These are phyloP conservation scores for Jasminum sambac DNA, from an alignment of 257 asterid genomes.

Conservation along the genomic window DNA sequence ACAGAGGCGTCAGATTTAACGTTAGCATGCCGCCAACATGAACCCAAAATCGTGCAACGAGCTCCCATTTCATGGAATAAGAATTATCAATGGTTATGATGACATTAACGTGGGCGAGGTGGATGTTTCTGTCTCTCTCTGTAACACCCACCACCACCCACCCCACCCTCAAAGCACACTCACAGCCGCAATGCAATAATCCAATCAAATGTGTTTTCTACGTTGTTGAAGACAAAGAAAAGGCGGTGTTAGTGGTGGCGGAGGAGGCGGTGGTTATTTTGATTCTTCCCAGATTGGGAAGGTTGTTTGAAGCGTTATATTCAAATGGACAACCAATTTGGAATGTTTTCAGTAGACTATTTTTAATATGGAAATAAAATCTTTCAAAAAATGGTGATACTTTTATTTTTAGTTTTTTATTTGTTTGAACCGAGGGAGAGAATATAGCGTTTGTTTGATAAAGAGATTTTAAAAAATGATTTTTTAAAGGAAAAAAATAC, in stretches of 20 bases:
- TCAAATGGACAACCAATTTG: not conserved
- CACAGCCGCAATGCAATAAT: not conserved
- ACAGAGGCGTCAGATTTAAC: conserved; percentile 39
- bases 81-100: not conserved
- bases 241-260: not conserved
- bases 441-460: no score
- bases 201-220: not conserved
- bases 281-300: not conserved
- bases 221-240: not conserved
- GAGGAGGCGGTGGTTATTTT: conserved; percentile 5
- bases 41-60: conserved; percentile 44
- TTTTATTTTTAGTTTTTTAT: no score
- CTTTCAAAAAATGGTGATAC: no score
- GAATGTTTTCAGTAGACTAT: not conserved
- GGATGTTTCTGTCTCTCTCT: not conserved
- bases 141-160: not conserved
- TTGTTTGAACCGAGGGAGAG: no score
- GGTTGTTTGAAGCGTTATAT: not conserved
- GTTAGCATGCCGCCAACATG: conserved; percentile 39
- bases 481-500: no score
- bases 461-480: no score
- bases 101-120: not conserved
- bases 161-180: not conserved
- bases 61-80: conserved; percentile 39
- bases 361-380: not conserved